phyloP scores from a whole-genome alignment of 1,139 yeast genomes.

The Yamadazyma friedrichii region DNA sequence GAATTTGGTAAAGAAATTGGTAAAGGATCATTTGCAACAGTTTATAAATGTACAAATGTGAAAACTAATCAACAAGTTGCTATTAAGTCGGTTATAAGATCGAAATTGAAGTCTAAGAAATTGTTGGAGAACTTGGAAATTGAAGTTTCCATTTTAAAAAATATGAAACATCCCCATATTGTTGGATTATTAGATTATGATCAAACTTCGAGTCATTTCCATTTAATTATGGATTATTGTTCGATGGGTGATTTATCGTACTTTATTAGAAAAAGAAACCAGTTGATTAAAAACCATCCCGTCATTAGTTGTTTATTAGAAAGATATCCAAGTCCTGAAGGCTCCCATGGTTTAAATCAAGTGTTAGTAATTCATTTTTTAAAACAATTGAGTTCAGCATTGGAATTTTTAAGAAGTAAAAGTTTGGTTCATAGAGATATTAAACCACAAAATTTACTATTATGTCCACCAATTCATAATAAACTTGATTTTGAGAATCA shows the following conservation, averaged over 20 bases:
- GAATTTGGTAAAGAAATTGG: conserved; percentile 48
- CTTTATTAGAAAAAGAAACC: conserved; percentile 75
- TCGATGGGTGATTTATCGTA: conserved; percentile 90
- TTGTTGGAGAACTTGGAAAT: conserved; percentile 86
- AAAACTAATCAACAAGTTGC: conserved; percentile 67
- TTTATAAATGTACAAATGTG: conserved; percentile 42
- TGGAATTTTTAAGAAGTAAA: conserved; percentile 74
- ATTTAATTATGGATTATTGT: conserved; percentile 95
- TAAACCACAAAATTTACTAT: conserved; percentile 85
- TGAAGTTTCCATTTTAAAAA: conserved; percentile 82
- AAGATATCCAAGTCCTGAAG: conserved; percentile 79
- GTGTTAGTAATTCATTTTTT: conserved; percentile 79
- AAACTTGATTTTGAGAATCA: conserved; percentile 53
- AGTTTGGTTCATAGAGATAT: conserved; percentile 91
- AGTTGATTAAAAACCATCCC: conserved; percentile 74
- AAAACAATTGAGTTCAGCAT: conserved; percentile 82
- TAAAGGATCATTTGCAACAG: conserved; percentile 52
- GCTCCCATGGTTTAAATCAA: conserved; percentile 76
- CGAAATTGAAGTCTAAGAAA: conserved; percentile 81
- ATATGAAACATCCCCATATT: conserved; percentile 88
- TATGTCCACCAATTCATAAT: conserved; percentile 73
- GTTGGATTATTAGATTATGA: conserved; percentile 82
- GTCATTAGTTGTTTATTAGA: conserved; percentile 71
- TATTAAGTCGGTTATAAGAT: conserved; percentile 80
- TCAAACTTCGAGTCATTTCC: conserved; percentile 77